phyloP scores from a whole-genome alignment of 2,329 filamentous ascomycete genomes.

The Juglanconis oblonga region DNA sequence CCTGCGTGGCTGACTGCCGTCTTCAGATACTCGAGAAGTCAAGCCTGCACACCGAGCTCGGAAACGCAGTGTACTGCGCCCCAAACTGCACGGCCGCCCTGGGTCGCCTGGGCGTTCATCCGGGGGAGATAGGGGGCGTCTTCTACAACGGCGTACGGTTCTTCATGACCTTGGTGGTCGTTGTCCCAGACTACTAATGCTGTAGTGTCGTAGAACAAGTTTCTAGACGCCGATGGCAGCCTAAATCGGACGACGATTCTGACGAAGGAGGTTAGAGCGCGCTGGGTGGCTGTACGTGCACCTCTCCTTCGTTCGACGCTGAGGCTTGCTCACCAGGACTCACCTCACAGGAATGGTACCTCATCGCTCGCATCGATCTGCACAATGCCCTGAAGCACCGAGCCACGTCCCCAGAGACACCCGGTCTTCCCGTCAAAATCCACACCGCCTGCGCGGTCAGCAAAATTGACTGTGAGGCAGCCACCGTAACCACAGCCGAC shows the following conservation, averaged over 20 bases:
- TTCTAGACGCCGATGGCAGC: constrained; percentile 3
- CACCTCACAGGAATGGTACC: constrained; percentile 7
- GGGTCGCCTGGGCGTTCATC: constrained; percentile 7
- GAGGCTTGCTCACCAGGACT: neutral
- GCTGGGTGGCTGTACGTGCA: constrained; percentile 11
- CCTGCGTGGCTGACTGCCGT: neutral
- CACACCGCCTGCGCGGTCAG: constrained; percentile 1
- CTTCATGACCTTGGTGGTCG: too few relatives aligned
- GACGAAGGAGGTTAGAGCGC: neutral
- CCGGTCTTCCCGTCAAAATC: constrained; percentile 6
- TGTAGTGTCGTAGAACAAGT: constrained; percentile 8
- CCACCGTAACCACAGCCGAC: constrained; percentile 7
- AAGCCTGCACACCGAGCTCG: constrained; percentile 2
- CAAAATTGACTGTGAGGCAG: constrained; percentile 7
- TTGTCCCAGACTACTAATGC: too few relatives aligned
- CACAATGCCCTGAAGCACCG: constrained; percentile 12
- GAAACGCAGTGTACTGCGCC: constrained; percentile 13
- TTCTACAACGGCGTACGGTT: constrained; percentile 9
- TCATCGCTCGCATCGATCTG: constrained; percentile 11
- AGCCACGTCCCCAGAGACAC: constrained; percentile 1
- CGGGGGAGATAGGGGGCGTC: neutral
- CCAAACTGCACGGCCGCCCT: constrained; percentile 16
- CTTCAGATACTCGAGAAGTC: constrained; percentile 17
- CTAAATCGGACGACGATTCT: neutral
- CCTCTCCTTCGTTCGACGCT: neutral